Evolutionary conservation across 192 early-diverging fungal species (phyloP).

Genomic region (Chytriomyces sp.): DNA sequence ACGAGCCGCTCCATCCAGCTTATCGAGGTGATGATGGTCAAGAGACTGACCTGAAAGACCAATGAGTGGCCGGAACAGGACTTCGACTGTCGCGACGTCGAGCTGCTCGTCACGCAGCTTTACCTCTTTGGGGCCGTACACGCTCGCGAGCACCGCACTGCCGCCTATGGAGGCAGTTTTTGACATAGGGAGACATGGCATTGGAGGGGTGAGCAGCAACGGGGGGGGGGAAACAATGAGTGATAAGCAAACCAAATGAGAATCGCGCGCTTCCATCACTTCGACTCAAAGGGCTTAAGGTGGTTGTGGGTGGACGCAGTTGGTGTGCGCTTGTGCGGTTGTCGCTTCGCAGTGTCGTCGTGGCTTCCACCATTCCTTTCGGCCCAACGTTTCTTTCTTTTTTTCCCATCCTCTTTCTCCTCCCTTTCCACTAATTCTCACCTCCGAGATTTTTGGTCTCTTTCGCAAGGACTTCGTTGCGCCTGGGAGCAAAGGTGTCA

Average conservation of each 20-base stretch:
- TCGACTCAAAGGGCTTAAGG: constrained; percentile 68
- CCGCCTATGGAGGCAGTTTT: too few species aligned
- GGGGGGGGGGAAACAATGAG: neutral
- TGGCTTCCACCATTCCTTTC: too few species aligned
- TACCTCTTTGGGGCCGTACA: constrained; percentile 88
- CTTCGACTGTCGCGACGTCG: constrained; percentile 83
- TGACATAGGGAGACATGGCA: neutral
- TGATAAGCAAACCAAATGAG: constrained; percentile 56
- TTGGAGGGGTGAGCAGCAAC: neutral
- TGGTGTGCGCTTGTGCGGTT: constrained; percentile 38
- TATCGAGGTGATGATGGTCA: neutral
- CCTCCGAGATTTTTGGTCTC: too few species aligned
- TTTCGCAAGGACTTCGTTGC: too few species aligned
- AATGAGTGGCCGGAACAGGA: constrained; percentile 70
- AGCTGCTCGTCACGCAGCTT: constrained; percentile 84
- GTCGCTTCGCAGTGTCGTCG: neutral
- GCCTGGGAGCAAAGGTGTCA: too few species aligned
- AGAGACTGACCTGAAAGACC: constrained; percentile 56
- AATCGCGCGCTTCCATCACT: constrained; percentile 88
- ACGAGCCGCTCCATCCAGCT: too few species aligned
- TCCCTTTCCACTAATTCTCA: too few species aligned
- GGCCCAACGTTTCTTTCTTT: neutral
- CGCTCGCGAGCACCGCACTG: constrained; percentile 73
- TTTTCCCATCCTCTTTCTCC: too few species aligned
- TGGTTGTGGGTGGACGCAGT: constrained; percentile 72